Evolutionary conservation across 768 basidiomycete genomes (phyloP).

Genomic region (Cytidiella melzeri): DNA sequence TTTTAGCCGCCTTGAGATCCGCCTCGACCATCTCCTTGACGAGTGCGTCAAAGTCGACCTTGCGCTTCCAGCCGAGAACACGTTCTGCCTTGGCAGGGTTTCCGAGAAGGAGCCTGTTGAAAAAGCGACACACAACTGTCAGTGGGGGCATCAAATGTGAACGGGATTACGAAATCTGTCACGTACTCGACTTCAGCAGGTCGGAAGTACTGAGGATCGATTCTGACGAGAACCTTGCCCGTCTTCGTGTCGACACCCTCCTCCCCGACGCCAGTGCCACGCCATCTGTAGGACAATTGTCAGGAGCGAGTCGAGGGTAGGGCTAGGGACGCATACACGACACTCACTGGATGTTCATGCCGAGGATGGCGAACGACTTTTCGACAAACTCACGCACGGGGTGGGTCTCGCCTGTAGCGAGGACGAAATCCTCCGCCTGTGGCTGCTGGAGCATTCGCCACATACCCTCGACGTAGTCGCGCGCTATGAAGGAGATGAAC

Average conservation of each 20-base stretch:
- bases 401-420: slow-evolving; percentile 95
- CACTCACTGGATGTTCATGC: slow-evolving; percentile 57
- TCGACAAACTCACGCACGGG: slow-evolving; percentile 90
- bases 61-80: slow-evolving; percentile 85
- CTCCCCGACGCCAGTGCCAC: slow-evolving; percentile 69
- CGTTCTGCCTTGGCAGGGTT: slow-evolving; percentile 89
- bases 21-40: slow-evolving; percentile 90
- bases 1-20: slow-evolving; percentile 68
- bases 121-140: background rate
- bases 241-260: slow-evolving; percentile 68
- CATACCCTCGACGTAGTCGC: slow-evolving; percentile 96
- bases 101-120: slow-evolving; percentile 68
- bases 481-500: slow-evolving; percentile 40
- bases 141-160: background rate
- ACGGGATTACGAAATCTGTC: too few relatives aligned
- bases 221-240: slow-evolving; percentile 68
- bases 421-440: slow-evolving; percentile 80
- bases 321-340: slow-evolving; percentile 5
- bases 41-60: slow-evolving; percentile 75
- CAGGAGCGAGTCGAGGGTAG: background rate
- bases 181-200: slow-evolving; percentile 92
- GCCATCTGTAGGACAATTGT: slow-evolving; percentile 48
- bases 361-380: slow-evolving; percentile 71
- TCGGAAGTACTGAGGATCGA: slow-evolving; percentile 90
- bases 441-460: slow-evolving; percentile 94